phyloP scores from a whole-genome alignment of 345 rosid genomes.

The Reutealis trisperma region DNA sequence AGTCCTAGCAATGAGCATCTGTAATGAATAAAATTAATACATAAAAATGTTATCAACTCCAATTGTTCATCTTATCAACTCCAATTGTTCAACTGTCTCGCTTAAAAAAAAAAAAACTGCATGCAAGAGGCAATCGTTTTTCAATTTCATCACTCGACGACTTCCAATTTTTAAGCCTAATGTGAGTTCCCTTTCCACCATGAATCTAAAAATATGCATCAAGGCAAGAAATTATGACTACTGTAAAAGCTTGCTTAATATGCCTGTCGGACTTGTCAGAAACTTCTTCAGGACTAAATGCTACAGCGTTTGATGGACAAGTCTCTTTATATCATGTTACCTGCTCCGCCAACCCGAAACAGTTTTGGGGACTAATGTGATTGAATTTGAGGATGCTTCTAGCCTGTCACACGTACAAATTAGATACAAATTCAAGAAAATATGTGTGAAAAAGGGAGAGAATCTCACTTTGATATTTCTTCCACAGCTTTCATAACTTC shows the following conservation, averaged over 20 bases:
- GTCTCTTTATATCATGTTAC: constrained; percentile 20
- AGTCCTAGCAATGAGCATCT: neutral
- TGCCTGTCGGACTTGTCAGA: neutral
- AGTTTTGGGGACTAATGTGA: constrained; percentile 65
- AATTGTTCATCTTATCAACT: neutral
- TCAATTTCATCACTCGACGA: neutral
- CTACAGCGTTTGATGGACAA: neutral
- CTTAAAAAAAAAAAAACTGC: neutral
- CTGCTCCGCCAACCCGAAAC: constrained; percentile 78
- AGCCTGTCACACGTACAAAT: constrained; percentile 43
- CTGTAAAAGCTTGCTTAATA: neutral
- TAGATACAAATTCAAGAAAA: neutral
- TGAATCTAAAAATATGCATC: neutral
- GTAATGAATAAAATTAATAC: no score
- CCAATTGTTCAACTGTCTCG: neutral
- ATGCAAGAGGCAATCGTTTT: neutral
- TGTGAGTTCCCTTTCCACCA: no score
- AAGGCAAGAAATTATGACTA: no score
- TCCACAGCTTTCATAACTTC: constrained; percentile 81
- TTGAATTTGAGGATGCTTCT: constrained; percentile 76
- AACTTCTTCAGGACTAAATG: neutral
- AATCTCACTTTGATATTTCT: constrained; percentile 73
- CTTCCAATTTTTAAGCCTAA: no score
- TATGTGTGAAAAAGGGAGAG: constrained; percentile 23
- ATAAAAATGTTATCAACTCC: neutral